Evolutionary conservation across 2,329 filamentous ascomycete species (phyloP).

Genomic region (Chrysoporthe austroafricana): DNA sequence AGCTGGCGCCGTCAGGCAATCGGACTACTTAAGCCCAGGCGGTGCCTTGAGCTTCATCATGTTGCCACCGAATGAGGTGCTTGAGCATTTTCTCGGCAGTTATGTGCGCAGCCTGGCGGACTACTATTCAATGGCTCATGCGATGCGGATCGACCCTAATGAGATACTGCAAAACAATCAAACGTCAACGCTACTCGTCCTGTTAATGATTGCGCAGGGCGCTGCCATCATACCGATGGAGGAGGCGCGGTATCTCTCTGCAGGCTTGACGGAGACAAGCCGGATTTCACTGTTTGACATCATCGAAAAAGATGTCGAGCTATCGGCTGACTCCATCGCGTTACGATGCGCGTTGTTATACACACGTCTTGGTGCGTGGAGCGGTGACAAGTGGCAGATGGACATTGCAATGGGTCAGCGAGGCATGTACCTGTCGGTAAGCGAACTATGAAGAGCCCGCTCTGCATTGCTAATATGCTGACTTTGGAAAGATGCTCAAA

Average conservation of each 20-base stretch:
- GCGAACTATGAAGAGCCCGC: not conserved
- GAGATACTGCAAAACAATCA: conserved; percentile 67
- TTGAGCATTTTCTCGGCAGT: conserved; percentile 69
- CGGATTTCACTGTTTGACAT: conserved; percentile 73
- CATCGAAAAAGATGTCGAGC: conserved; percentile 71
- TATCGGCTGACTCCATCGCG: conserved; percentile 67
- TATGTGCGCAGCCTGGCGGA: conserved; percentile 69
- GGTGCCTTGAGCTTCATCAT: conserved; percentile 65
- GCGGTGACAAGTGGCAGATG: conserved; percentile 78
- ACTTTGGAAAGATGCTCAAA: conserved; percentile 60
- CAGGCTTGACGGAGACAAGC: conserved; percentile 71
- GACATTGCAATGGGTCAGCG: conserved; percentile 75
- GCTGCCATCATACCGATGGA: conserved; percentile 67
- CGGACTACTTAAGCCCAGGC: conserved; percentile 47
- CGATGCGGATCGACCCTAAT: conserved; percentile 66
- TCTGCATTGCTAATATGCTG: conserved; percentile 33
- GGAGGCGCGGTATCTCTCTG: conserved; percentile 67
- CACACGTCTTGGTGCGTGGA: conserved; percentile 71
- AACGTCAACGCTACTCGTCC: conserved; percentile 66
- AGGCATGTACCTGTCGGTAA: conserved; percentile 69
- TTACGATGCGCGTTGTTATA: conserved; percentile 70
- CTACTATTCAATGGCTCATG: conserved; percentile 66
- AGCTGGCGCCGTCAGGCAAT: conserved; percentile 49
- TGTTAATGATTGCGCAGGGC: conserved; percentile 75
- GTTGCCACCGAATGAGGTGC: conserved; percentile 65